phyloP scores from a whole-genome alignment of 2,329 filamentous ascomycete species.

The Aspergillus pseudonomiae region DNA sequence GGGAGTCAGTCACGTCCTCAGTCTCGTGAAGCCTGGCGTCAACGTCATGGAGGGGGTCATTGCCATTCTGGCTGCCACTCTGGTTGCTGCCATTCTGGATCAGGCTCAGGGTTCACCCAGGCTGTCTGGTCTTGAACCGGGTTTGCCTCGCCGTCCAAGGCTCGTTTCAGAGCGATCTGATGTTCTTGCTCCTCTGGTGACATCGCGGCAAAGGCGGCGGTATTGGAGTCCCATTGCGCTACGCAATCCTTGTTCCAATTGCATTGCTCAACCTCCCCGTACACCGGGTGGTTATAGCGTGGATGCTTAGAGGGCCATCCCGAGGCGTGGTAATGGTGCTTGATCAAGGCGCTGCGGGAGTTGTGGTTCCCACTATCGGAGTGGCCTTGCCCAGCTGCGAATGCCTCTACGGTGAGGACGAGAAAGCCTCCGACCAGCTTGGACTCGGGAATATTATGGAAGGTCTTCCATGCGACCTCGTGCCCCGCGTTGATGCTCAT shows the following conservation, averaged over 20 bases:
- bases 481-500: constrained; percentile 58
- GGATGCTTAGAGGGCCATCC: constrained; percentile 57
- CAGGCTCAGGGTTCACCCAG: background rate
- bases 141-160: background rate
- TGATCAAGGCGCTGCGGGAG: constrained; percentile 66
- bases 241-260: constrained; percentile 20
- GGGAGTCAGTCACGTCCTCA: background rate
- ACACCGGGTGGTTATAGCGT: constrained; percentile 16
- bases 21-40: background rate
- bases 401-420: constrained; percentile 71
- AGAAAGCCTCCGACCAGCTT: constrained; percentile 66
- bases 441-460: constrained; percentile 68
- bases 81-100: background rate
- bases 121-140: background rate
- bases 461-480: constrained; percentile 62
- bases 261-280: constrained; percentile 17
- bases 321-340: constrained; percentile 75
- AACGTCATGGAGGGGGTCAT: background rate
- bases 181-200: constrained; percentile 14
- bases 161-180: constrained; percentile 12
- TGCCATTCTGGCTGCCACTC: background rate
- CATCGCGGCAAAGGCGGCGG: constrained; percentile 13
- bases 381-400: constrained; percentile 73
- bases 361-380: constrained; percentile 73
- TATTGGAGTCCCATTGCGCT: constrained; percentile 15